Percentiles rank a stretch among this genome's conserved stretches.
phyloP scores from a whole-genome alignment of 139 green algal genomes.

The Picochlorum costavermella region DNA sequence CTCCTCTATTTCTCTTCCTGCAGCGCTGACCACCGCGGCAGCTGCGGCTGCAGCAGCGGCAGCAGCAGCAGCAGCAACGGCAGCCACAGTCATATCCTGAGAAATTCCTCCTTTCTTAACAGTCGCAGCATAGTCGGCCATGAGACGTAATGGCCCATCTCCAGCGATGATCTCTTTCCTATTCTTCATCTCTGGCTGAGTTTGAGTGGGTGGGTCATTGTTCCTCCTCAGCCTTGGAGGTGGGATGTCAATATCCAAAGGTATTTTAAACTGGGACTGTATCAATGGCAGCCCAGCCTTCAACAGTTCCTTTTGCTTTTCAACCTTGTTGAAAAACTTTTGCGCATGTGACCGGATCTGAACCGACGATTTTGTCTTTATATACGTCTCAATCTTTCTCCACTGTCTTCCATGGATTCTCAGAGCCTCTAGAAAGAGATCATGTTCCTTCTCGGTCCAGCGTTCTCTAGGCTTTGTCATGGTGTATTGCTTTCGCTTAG shows the following conservation, averaged over 20 bases:
- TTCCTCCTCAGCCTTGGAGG: constrained; percentile 83
- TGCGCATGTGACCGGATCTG: constrained; percentile 94
- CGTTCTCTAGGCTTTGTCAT: constrained; percentile 68
- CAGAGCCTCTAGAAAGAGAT: constrained; percentile 78
- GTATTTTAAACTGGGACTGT: constrained; percentile 14
- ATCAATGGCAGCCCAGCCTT: constrained; percentile 27
- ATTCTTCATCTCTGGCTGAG: neutral
- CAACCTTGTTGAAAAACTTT: constrained; percentile 83
- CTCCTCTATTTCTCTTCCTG: constrained; percentile 51
- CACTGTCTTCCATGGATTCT: constrained; percentile 68
- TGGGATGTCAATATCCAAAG: constrained; percentile 60
- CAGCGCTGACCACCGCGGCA: constrained; percentile 60
- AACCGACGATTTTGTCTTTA: constrained; percentile 89
- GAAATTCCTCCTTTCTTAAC: constrained; percentile 1
- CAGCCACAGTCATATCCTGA: constrained; percentile 46
- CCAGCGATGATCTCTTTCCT: neutral
- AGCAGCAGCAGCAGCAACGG: constrained; percentile 53
- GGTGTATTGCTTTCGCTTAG: constrained; percentile 67
- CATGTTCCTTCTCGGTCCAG: constrained; percentile 89
- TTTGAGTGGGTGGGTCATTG: neutral
- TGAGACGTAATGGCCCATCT: neutral
- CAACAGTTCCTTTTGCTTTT: constrained; percentile 25
- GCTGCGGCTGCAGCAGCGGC: constrained; percentile 55
- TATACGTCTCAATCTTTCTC: constrained; percentile 72
- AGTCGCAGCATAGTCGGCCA: constrained; percentile 1